These are phyloP conservation scores for Venturiaceae sp. DNA, from an alignment of 2,329 filamentous ascomycete genomes.

Conservation along the genomic window DNA sequence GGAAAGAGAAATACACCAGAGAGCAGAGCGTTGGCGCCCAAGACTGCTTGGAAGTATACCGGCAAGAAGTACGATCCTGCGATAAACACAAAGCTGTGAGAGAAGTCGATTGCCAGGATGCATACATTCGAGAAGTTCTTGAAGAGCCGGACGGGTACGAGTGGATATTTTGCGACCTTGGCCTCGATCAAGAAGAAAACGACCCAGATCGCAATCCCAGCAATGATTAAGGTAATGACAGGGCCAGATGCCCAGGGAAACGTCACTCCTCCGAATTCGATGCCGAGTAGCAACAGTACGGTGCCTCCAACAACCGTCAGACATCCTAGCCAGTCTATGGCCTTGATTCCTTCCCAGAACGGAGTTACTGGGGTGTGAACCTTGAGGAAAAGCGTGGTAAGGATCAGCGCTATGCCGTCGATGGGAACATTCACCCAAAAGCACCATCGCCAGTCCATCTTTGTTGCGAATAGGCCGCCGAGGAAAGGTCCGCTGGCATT, in stretches of 20 bases:
- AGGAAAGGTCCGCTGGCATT: slow-evolving; percentile 56
- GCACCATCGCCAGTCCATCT: slow-evolving; percentile 57
- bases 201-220: slow-evolving; percentile 52
- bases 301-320: slow-evolving; percentile 64
- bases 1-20: slow-evolving; percentile 68
- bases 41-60: slow-evolving; percentile 72
- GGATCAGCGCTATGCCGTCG: slow-evolving; percentile 47
- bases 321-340: slow-evolving; percentile 57
- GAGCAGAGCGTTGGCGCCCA: slow-evolving; percentile 57
- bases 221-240: slow-evolving; percentile 68
- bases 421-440: slow-evolving; percentile 56
- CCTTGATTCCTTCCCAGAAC: slow-evolving; percentile 42
- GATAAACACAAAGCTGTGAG: slow-evolving; percentile 70
- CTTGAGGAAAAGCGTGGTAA: slow-evolving; percentile 53
- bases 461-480: slow-evolving; percentile 57
- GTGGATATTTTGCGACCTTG: slow-evolving; percentile 63
- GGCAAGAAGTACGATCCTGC: slow-evolving; percentile 71
- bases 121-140: slow-evolving; percentile 54
- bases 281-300: slow-evolving; percentile 75
- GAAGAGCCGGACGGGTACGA: slow-evolving; percentile 70
- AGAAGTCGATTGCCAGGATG: slow-evolving; percentile 56
- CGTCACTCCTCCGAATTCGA: slow-evolving; percentile 71
- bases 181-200: slow-evolving; percentile 66
- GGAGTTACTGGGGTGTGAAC: slow-evolving; percentile 46
- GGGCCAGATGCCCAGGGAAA: slow-evolving; percentile 66